Evolutionary conservation across 1,139 yeast genomes (phyloP).

Genomic region (Suhomyces chickasaworum): DNA sequence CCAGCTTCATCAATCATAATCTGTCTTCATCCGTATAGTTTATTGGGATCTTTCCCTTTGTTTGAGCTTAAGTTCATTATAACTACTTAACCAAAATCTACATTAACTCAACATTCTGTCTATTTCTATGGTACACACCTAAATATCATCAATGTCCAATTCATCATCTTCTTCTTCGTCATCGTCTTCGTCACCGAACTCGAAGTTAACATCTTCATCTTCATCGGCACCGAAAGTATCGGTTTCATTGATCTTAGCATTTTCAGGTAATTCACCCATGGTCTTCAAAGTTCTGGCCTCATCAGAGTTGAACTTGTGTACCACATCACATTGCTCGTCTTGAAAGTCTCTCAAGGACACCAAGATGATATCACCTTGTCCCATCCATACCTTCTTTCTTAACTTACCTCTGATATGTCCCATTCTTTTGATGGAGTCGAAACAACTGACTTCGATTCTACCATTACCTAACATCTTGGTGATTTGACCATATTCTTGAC

Average conservation of each 20-base stretch:
- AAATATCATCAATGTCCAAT: slow-evolving; percentile 85
- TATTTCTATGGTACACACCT: slow-evolving; percentile 19
- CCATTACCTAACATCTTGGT: slow-evolving; percentile 99
- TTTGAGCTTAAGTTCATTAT: no score
- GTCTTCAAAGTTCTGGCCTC: slow-evolving; percentile 97
- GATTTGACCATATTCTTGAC: slow-evolving; percentile 98
- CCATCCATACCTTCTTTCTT: slow-evolving; percentile 99
- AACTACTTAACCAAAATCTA: not conserved
- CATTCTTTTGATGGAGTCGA: slow-evolving; percentile 90
- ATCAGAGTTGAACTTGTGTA: slow-evolving; percentile 94
- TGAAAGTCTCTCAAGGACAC: slow-evolving; percentile 98
- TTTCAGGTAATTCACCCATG: slow-evolving; percentile 95
- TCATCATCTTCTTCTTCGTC: slow-evolving; percentile 68
- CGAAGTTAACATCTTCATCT: slow-evolving; percentile 97
- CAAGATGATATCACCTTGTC: slow-evolving; percentile 95
- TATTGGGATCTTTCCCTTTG: no score
- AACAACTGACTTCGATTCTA: slow-evolving; percentile 91
- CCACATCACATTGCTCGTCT: slow-evolving; percentile 97
- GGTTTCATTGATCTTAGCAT: slow-evolving; percentile 96
- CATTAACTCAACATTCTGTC: not conserved
- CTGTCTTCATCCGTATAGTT: no score
- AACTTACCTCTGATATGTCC: slow-evolving; percentile 98
- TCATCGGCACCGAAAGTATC: slow-evolving; percentile 97
- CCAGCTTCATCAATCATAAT: no score
- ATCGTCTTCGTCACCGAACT: slow-evolving; percentile 93